These are phyloP conservation scores for Teratosphaeria nubilosa DNA, from an alignment of 2,329 filamentous ascomycete genomes.

Conservation along the genomic window DNA sequence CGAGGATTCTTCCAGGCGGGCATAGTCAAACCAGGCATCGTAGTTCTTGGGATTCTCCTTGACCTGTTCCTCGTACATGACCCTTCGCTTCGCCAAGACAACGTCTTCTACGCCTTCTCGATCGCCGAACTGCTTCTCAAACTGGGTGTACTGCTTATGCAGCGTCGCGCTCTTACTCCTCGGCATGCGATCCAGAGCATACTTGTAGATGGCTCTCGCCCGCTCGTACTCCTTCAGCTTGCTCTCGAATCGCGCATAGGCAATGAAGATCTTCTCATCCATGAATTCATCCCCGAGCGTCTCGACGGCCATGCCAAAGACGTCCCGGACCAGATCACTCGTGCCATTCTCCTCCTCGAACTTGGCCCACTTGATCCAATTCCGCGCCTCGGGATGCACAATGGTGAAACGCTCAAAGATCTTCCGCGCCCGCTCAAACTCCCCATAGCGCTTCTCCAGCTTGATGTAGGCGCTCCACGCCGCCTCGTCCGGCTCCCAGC, in stretches of 20 bases:
- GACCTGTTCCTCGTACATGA: constrained; percentile 88
- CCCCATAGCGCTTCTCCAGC: constrained; percentile 87
- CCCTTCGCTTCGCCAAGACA: constrained; percentile 82
- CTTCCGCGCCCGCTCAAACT: constrained; percentile 78
- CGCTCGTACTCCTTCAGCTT: constrained; percentile 94
- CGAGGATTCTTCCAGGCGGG: constrained; percentile 75
- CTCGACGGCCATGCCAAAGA: constrained; percentile 81
- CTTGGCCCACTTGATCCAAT: constrained; percentile 98
- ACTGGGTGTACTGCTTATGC: constrained; percentile 91
- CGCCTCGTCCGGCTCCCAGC: constrained; percentile 92
- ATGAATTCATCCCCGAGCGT: constrained; percentile 88
- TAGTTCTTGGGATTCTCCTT: constrained; percentile 95
- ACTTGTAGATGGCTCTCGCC: constrained; percentile 90
- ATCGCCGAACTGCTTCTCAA: constrained; percentile 97
- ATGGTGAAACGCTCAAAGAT: constrained; percentile 87
- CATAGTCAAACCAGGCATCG: constrained; percentile 94
- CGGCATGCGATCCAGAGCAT: constrained; percentile 82
- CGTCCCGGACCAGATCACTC: constrained; percentile 80
- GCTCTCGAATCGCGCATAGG: constrained; percentile 89
- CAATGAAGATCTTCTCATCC: constrained; percentile 90
- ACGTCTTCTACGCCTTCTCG: constrained; percentile 89
- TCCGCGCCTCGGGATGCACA: constrained; percentile 86
- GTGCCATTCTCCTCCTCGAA: constrained; percentile 96
- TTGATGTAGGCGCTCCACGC: constrained; percentile 97
- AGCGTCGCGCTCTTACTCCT: constrained; percentile 74